These are phyloP conservation scores for Aspergillus flavus DNA, from an alignment of 2,329 filamentous ascomycete species.

Conservation along the genomic window DNA sequence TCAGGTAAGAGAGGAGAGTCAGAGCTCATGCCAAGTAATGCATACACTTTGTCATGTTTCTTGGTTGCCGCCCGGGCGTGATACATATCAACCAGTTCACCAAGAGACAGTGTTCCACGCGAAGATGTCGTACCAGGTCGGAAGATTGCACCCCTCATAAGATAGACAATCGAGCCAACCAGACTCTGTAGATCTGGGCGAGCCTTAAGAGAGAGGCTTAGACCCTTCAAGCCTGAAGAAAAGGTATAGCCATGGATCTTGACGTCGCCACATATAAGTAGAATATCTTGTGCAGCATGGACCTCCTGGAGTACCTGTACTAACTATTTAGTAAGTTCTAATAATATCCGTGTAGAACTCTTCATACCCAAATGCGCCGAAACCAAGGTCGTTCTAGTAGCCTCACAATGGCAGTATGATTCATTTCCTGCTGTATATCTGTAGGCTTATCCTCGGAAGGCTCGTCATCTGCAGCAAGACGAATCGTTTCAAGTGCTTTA, in stretches of 20 bases:
- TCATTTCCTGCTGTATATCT: no score
- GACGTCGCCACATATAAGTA: not conserved
- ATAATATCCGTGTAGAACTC: not conserved
- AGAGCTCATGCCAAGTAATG: not conserved
- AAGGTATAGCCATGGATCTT: not conserved
- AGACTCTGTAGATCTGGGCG: not conserved
- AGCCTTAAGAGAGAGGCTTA: not conserved
- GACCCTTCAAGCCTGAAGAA: not conserved
- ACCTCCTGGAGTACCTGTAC: constrained; percentile 7
- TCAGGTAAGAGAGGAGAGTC: not conserved
- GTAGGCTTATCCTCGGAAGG: no score
- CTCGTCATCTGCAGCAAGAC: not conserved
- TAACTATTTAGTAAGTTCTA: not conserved
- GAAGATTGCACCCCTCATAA: not conserved
- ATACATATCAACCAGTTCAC: not conserved
- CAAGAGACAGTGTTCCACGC: not conserved
- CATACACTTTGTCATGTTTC: not conserved
- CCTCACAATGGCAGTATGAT: no score
- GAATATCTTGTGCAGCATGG: not conserved
- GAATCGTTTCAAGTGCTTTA: constrained; percentile 5
- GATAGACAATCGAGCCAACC: not conserved
- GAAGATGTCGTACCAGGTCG: not conserved
- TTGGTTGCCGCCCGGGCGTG: not conserved
- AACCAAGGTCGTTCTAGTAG: constrained; percentile 5
- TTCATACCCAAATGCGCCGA: constrained; percentile 5